phyloP scores from a whole-genome alignment of 352 stramenopile species.

The Globisporangium uncinulatum region DNA sequence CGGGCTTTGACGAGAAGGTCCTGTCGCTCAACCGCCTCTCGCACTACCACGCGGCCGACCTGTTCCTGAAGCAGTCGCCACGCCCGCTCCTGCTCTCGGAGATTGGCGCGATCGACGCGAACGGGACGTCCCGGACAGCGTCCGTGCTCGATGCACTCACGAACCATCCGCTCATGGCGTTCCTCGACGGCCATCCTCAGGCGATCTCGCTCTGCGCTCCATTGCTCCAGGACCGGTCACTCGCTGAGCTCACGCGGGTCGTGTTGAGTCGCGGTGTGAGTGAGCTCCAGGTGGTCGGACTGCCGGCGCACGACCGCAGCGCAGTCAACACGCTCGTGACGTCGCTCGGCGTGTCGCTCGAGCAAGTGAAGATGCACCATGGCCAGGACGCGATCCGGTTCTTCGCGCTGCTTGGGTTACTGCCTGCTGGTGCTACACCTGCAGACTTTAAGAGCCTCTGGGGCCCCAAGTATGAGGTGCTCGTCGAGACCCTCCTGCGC shows the following conservation, averaged over 20 bases:
- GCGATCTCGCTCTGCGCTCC: constrained; percentile 75
- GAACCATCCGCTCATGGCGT: constrained; percentile 71
- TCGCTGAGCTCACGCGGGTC: constrained; percentile 66
- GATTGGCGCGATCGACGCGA: constrained; percentile 44
- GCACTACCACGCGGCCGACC: constrained; percentile 58
- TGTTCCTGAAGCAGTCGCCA: constrained; percentile 77
- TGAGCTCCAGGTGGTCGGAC: constrained; percentile 57
- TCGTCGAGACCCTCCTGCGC: constrained; percentile 61
- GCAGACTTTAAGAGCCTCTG: constrained; percentile 76
- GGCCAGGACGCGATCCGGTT: constrained; percentile 66
- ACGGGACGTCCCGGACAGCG: constrained; percentile 17
- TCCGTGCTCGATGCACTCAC: constrained; percentile 59
- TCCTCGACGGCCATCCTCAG: constrained; percentile 75
- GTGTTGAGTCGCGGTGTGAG: constrained; percentile 65
- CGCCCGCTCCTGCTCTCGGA: constrained; percentile 60
- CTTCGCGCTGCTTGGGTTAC: constrained; percentile 61
- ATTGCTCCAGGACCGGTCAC: constrained; percentile 64
- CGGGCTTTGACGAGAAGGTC: constrained; percentile 78
- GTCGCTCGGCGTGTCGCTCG: constrained; percentile 65
- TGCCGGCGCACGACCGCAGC: constrained; percentile 60
- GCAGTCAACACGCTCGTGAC: constrained; percentile 74
- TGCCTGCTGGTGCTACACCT: constrained; percentile 67
- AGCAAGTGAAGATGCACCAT: constrained; percentile 66
- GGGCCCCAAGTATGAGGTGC: constrained; percentile 51
- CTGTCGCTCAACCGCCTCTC: constrained; percentile 69